Percentiles rank a stretch among this genome's conserved stretches.
These are phyloP conservation scores for Lanmaoa rubissima DNA, from an alignment of 768 basidiomycete species.

Conservation along the genomic window DNA sequence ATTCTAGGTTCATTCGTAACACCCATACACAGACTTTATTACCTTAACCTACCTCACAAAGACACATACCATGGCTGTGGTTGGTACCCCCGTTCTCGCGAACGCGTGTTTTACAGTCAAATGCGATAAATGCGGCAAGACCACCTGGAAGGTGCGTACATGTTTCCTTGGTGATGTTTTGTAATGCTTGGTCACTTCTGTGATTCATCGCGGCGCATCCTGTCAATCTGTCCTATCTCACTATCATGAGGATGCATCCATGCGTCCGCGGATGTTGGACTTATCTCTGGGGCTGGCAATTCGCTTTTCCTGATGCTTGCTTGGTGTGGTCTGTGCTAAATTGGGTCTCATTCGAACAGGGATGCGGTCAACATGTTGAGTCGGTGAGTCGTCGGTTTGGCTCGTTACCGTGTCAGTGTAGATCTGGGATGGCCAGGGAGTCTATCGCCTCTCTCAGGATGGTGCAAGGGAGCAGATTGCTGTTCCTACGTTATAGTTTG, in stretches of 20 bases:
- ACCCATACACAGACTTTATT: slow-evolving; percentile 30
- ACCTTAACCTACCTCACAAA: slow-evolving; percentile 31
- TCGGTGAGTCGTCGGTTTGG: slow-evolving; percentile 42
- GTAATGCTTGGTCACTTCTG: slow-evolving; percentile 12
- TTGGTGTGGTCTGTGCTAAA: slow-evolving; percentile 6
- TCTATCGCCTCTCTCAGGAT: slow-evolving; percentile 6
- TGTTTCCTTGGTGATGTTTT: slow-evolving; percentile 28
- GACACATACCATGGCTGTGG: slow-evolving; percentile 23
- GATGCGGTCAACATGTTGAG: slow-evolving; percentile 68
- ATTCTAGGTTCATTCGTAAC: slow-evolving; percentile 16
- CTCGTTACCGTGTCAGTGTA: slow-evolving; percentile 11
- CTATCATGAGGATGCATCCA: slow-evolving; percentile 8
- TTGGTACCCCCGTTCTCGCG: slow-evolving; percentile 36
- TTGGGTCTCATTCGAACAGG: slow-evolving; percentile 39
- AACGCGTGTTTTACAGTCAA: slow-evolving; percentile 56
- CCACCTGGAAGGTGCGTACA: slow-evolving; percentile 62
- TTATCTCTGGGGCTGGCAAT: slow-evolving; percentile 9
- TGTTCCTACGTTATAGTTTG: slow-evolving; percentile 32
- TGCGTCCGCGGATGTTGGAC: slow-evolving; percentile 18
- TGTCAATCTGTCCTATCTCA: slow-evolving; percentile 4
- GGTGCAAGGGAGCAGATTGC: slow-evolving; percentile 8
- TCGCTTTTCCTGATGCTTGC: background rate
- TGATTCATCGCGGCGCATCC: slow-evolving; percentile 21
- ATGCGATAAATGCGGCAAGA: slow-evolving; percentile 65
- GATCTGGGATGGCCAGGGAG: slow-evolving; percentile 20